These are phyloP conservation scores for Yarrowia osloensis DNA, from an alignment of 805 yeast genomes.

Conservation along the genomic window DNA sequence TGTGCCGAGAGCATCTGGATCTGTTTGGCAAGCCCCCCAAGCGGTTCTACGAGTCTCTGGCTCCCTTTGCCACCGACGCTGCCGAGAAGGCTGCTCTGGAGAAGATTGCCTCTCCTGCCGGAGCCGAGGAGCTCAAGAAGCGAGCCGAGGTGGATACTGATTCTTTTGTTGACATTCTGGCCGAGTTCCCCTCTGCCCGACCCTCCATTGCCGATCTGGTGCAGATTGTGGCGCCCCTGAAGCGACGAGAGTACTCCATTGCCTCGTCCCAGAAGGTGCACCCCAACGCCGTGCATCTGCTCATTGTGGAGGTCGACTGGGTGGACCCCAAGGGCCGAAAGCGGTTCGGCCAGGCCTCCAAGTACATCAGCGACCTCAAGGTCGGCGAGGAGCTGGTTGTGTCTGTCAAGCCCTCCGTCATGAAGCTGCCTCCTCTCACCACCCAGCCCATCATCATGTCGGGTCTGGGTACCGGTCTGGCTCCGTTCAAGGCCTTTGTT, in stretches of 20 bases:
- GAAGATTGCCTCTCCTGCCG: slow-evolving; percentile 70
- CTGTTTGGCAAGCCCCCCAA: slow-evolving; percentile 94
- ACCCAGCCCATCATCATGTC: slow-evolving; percentile 93
- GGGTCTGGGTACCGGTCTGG: slow-evolving; percentile 96
- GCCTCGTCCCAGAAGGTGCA: slow-evolving; percentile 94
- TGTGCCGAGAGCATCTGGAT: slow-evolving; percentile 77
- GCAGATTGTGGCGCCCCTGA: slow-evolving; percentile 76
- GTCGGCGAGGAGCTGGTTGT: slow-evolving; percentile 88
- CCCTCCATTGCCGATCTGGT: slow-evolving; percentile 73
- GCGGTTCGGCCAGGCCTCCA: slow-evolving; percentile 93
- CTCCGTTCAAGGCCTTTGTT: slow-evolving; percentile 96
- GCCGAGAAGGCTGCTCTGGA: slow-evolving; percentile 63
- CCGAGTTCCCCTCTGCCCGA: slow-evolving; percentile 76
- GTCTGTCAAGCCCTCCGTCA: slow-evolving; percentile 93
- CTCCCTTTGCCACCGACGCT: slow-evolving; percentile 69
- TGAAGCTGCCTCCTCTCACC: slow-evolving; percentile 89
- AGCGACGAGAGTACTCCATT: slow-evolving; percentile 96
- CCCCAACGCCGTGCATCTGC: slow-evolving; percentile 84
- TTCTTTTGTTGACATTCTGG: slow-evolving; percentile 78
- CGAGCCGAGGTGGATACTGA: slow-evolving; percentile 82
- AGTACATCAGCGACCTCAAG: slow-evolving; percentile 74
- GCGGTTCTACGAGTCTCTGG: slow-evolving; percentile 83
- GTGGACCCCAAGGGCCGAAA: slow-evolving; percentile 78
- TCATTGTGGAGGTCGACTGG: slow-evolving; percentile 97
- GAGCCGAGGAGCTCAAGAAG: slow-evolving; percentile 80